These are phyloP conservation scores for Hygrophila difformis DNA, from an alignment of 257 asterid species.

Conservation along the genomic window DNA sequence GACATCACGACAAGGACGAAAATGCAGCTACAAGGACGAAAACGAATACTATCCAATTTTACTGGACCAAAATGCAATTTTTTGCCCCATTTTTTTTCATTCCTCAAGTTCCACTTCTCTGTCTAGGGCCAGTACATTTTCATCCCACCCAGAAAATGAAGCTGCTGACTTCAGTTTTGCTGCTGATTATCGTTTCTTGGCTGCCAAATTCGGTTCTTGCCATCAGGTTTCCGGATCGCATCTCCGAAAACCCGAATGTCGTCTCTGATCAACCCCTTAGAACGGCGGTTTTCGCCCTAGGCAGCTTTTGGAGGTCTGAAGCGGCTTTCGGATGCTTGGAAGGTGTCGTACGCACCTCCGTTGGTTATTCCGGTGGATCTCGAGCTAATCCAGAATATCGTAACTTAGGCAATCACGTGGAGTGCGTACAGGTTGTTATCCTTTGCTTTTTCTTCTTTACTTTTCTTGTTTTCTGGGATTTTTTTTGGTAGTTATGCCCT, in stretches of 20 bases:
- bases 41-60: no score
- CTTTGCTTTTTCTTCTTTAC: constrained; percentile 1
- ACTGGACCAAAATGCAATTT: no score
- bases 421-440: constrained; percentile 62
- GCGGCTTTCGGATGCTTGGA: constrained; percentile 79
- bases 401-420: constrained; percentile 84
- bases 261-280: constrained; percentile 36
- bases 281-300: constrained; percentile 77
- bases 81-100: no score
- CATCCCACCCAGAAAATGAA: constrained; percentile 33
- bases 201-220: constrained; percentile 23
- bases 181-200: constrained; percentile 22
- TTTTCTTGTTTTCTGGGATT: neutral
- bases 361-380: constrained; percentile 84
- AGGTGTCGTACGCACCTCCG: constrained; percentile 76
- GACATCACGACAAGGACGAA: no score
- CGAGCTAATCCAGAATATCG: constrained; percentile 73
- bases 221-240: constrained; percentile 75
- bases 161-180: constrained; percentile 17
- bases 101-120: no score
- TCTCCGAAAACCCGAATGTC: constrained; percentile 21
- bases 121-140: no score
- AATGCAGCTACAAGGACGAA: no score
- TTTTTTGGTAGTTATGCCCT: neutral
- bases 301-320: constrained; percentile 98